Conservation (phyloP, 129 eudicot species). For the Pseudognaphalium luteoalbum region DNA sequence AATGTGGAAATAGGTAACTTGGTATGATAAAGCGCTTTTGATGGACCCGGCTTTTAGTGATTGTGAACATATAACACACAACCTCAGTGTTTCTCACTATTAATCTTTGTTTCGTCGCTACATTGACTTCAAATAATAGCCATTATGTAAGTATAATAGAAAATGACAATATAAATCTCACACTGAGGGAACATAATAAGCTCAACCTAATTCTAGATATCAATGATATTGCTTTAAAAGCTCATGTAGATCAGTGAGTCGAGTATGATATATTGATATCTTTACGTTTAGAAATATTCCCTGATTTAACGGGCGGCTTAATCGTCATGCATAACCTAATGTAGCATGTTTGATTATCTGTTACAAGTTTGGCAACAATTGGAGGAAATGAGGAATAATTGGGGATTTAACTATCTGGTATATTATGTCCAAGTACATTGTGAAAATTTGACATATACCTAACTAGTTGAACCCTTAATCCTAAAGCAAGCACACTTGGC, state of each 20-base stretch:
- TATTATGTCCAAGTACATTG: neutral
- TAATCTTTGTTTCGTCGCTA: constrained; percentile 4
- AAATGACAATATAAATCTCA: neutral
- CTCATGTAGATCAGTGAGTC: neutral
- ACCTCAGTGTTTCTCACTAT: neutral
- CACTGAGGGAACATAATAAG: neutral
- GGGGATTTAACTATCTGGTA: neutral
- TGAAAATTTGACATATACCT: neutral
- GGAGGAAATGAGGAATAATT: neutral
- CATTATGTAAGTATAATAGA: neutral
- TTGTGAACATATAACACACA: neutral
- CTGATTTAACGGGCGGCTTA: neutral
- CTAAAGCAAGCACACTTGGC: constrained; percentile 4
- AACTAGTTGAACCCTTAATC: neutral
- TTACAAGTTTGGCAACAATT: neutral
- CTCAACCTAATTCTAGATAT: neutral
- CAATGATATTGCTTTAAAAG: neutral
- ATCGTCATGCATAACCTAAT: neutral
- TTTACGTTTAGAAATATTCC: neutral
- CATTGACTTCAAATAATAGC: constrained; percentile 8
- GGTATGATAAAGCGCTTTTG: neutral
- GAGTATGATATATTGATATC: neutral
- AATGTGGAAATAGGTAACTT: neutral
- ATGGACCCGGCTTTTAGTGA: neutral
- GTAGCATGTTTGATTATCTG: neutral